Conservation (phyloP, 2,329 filamentous ascomycete genomes). For the Nigrograna mackinnonii region DNA sequence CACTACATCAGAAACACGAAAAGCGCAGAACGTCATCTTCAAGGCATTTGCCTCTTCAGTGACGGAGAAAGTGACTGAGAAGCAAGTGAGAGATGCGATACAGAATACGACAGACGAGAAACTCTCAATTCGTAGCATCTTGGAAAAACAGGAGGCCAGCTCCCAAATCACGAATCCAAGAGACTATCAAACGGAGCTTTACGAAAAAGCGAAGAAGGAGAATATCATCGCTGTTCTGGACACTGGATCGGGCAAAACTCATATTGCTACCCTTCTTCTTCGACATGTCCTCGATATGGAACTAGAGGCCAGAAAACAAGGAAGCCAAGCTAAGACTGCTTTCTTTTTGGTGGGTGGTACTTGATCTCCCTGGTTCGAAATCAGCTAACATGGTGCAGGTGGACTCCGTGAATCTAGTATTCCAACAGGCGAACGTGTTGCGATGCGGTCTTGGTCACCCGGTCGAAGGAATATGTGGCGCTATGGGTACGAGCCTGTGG, state of each 20-base stretch:
- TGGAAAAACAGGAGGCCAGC: conserved; percentile 55
- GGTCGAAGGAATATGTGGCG: conserved; percentile 75
- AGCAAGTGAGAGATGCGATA: conserved; percentile 41
- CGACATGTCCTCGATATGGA: conserved; percentile 77
- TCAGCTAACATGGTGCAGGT: conserved; percentile 52
- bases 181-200: conserved; percentile 91
- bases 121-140: conserved; percentile 57
- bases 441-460: conserved; percentile 78
- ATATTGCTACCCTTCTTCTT: conserved; percentile 89
- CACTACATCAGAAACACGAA: conserved; percentile 41
- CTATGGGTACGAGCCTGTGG: conserved; percentile 66
- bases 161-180: conserved; percentile 75
- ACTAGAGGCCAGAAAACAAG: conserved; percentile 67
- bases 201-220: conserved; percentile 78
- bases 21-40: conserved; percentile 48
- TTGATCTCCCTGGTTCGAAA: neutral
- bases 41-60: conserved; percentile 46
- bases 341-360: conserved; percentile 74
- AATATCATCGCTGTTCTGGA: conserved; percentile 94
- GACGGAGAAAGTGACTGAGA: conserved; percentile 46
- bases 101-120: conserved; percentile 47
- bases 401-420: conserved; percentile 85
- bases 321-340: conserved; percentile 66
- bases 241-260: conserved; percentile 93
- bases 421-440: conserved; percentile 85